phyloP scores from a whole-genome alignment of 108 stramenopile species.

The Nannochloropsis gaditana region DNA sequence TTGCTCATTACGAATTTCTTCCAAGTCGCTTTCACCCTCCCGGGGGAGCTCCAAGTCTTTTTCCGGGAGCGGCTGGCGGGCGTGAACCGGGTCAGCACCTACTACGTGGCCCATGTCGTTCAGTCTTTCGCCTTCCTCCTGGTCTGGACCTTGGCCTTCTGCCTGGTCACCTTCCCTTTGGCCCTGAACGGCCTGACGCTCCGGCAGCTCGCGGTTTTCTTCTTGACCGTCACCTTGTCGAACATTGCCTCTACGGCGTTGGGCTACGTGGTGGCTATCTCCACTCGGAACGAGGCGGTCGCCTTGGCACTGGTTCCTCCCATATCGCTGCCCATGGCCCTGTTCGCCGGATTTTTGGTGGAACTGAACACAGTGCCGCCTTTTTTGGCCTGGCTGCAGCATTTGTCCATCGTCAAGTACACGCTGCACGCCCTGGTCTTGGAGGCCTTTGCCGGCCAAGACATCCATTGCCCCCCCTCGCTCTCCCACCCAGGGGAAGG shows the following conservation, averaged over 20 bases:
- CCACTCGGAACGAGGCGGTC: not conserved
- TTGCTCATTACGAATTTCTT: not conserved
- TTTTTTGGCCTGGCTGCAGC: not conserved
- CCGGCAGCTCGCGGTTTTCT: not conserved
- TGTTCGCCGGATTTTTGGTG: not conserved
- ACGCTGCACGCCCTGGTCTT: not conserved
- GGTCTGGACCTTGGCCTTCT: not conserved
- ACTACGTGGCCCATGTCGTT: not conserved
- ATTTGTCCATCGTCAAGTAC: slow-evolving; percentile 11
- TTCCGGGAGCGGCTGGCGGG: not conserved
- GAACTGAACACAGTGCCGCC: not conserved
- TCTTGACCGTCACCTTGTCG: not conserved
- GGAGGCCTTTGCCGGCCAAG: not conserved
- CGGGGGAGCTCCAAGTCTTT: not conserved
- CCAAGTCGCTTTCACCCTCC: not conserved
- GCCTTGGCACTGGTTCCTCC: not conserved
- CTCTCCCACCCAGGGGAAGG: not conserved
- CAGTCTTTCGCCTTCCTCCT: not conserved
- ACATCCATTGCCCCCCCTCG: not conserved
- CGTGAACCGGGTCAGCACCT: not conserved
- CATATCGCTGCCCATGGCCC: not conserved
- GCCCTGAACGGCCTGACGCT: not conserved
- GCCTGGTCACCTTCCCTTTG: not conserved
- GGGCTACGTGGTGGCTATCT: not conserved
- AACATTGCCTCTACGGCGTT: not conserved